Evolutionary conservation across 2,329 filamentous ascomycete genomes (phyloP).

Genomic region (Acrodontium crateriforme): DNA sequence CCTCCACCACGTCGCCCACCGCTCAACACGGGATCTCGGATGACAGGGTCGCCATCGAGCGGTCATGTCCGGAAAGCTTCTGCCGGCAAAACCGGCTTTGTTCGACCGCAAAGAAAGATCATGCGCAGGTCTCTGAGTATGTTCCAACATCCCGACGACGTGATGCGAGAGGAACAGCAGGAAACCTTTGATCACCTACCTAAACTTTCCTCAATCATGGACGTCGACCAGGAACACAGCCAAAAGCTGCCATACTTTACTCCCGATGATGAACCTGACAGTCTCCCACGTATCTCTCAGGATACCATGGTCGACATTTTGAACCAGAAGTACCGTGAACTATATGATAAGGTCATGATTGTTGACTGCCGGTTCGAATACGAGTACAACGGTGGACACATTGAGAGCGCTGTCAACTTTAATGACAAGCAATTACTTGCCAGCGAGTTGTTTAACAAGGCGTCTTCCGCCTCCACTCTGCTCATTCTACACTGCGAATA

Average conservation of each 20-base stretch:
- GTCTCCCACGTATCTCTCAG: slow-evolving; percentile 73
- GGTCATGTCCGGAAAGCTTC: slow-evolving; percentile 54
- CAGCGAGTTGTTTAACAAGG: slow-evolving; percentile 56
- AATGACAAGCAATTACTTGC: slow-evolving; percentile 89
- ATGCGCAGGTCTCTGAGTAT: slow-evolving; percentile 90
- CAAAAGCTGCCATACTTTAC: slow-evolving; percentile 74
- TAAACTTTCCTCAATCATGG: slow-evolving; percentile 58
- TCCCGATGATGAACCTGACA: slow-evolving; percentile 66
- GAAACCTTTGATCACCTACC: slow-evolving; percentile 38
- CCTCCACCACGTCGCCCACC: slow-evolving; percentile 55
- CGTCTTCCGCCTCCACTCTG: slow-evolving; percentile 57
- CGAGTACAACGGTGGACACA: slow-evolving; percentile 93
- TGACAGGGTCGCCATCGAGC: slow-evolving; percentile 62
- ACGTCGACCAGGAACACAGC: slow-evolving; percentile 62
- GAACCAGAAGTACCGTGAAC: slow-evolving; percentile 64
- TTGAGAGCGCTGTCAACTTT: slow-evolving; percentile 85
- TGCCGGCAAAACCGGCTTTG: slow-evolving; percentile 45
- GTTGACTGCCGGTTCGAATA: slow-evolving; percentile 98
- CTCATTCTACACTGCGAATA: slow-evolving; percentile 97
- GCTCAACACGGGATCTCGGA: slow-evolving; percentile 43
- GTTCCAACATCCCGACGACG: slow-evolving; percentile 84
- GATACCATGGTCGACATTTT: slow-evolving; percentile 75
- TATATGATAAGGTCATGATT: slow-evolving; percentile 70
- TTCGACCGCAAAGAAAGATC: slow-evolving; percentile 68
- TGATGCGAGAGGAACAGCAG: slow-evolving; percentile 69